Base-by-base conservation (phyloP, 768 basidiomycete genomes). In the Exsudoporus frostii region DNA sequence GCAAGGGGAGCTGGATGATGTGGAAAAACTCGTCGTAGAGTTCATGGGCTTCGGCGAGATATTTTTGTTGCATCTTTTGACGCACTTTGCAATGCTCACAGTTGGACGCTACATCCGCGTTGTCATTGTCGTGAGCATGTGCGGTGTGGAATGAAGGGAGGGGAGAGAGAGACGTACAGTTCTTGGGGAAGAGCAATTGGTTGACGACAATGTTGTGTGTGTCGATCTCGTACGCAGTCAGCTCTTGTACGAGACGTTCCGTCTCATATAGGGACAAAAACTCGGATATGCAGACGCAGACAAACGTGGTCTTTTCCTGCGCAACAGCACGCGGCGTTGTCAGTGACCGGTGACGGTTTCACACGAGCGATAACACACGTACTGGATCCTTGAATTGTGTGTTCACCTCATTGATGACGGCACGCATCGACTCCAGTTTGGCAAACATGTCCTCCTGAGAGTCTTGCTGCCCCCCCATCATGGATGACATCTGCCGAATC, bases 131-230 rank as follows among this genome's bases (percentile, higher is more conserved):
- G 27, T 44, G 19, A 41, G 32, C 49, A 43, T 39, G 27, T 44
- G 43, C 29, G 32, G 30, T 19, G 33, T 45, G 22, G 38, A 19
- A 19, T 8, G 27, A 1, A 7, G 19, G 1, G 14, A 11, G 1
- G 0, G 13, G 1, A 20, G 20, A n/a, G 8, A 30, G n/a, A 5
- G 14, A 74, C 87, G 55, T 65, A 93, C 94, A 81, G 66, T 84
- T 77, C 76, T 89, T 92, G 15, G 97, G 96, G 79, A 92, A 98
- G 33, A 99, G 74, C 5, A 99, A 76, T 72, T 99, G 97, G 67
- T 99, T 99, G 50, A 98, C 94, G 51, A 98, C 92, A 64, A 99
- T 98, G 69, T 96, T 95, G 72, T 99, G 97, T 45, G 94, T 97
- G 71, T 98, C 95, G 67, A 98, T 98, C 68, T 93, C 92, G 67